Base-by-base conservation (phyloP, 2,329 filamentous ascomycete genomes). In the Chalaropsis ovoidea region DNA sequence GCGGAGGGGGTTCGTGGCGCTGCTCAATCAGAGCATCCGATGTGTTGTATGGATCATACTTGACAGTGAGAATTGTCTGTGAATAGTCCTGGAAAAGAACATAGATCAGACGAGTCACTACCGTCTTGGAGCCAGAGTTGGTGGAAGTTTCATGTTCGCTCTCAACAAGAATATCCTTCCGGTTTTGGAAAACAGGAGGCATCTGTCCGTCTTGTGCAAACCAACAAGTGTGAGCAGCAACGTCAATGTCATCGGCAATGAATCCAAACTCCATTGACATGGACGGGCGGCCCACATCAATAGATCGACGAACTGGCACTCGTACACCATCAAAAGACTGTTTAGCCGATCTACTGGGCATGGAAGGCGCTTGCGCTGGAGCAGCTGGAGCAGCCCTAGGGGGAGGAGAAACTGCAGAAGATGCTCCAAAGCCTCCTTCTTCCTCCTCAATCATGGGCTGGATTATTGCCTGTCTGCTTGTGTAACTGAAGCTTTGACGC, bases 81-180 rank as follows among this genome's bases (percentile, higher is more conserved):
- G 92, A 96, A 75, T 99, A 99, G 76, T 99, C 94, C 71, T 91
- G 86, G 77, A 90, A 99, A 8, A 99, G 77, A n/a, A 97, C 79
- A 70, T 88, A 94, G 52, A 96, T 81, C 67, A 92, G 86, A 69
- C 92, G 92, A 6, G 87, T 89, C 22, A 95, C 78, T 0, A 81
- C 82, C 0, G 85, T 85, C 73, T 86, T 87, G 31, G 88, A 86
- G 35, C 87, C 86, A 15, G 86, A 83, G 69, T 86, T 86, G 11
- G 82, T 81, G 15, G 86, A 82, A 6, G 82, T 86, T 1, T 86
- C 85, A 72, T 96, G 90, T 69, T 95, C 89, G 24, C 86, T 82
- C 74, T 97, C 91, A 63, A 85, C 88, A 64, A 90, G 82, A 17
- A 97, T 81, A 73, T 99, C 94, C 70, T 85, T 88, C 62, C 93